These are phyloP conservation scores for Larix kaempferi DNA, from an alignment of 75 land plant genomes.

Conservation along the genomic window DNA sequence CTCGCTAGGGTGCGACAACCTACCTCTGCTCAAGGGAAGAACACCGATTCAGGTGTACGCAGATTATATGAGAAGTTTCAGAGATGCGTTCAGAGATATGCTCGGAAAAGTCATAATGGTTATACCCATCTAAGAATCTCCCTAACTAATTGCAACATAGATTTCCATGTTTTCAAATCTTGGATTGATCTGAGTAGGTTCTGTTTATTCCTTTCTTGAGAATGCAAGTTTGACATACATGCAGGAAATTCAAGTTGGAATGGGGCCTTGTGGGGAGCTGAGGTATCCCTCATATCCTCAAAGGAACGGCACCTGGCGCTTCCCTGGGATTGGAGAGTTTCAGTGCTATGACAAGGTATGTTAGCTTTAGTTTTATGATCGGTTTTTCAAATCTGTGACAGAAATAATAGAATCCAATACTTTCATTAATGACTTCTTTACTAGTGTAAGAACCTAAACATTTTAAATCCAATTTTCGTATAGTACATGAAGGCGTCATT, in stretches of 20 bases:
- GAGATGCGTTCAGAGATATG: conserved; percentile 57
- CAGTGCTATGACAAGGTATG: conserved; percentile 90
- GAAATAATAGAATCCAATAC: background rate
- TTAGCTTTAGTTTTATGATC: conserved; percentile 11
- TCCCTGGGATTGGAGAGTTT: conserved; percentile 86
- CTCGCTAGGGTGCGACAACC: conserved; percentile 74
- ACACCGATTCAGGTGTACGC: conserved; percentile 89
- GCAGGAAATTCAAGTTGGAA: conserved; percentile 91
- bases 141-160: too few species aligned
- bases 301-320: conserved; percentile 72
- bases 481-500: conserved; percentile 89
- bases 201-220: too few species aligned
- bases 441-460: too few species aligned
- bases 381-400: too few species aligned
- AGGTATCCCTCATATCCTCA: conserved; percentile 87
- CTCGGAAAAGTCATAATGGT: conserved; percentile 64
- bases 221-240: background rate
- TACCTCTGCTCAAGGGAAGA: conserved; percentile 86
- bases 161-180: too few species aligned
- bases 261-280: conserved; percentile 88
- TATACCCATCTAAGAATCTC: conserved; percentile 14
- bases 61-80: conserved; percentile 90
- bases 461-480: too few species aligned
- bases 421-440: too few species aligned
- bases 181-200: conserved; percentile 15